Conservation (phyloP, 345 rosid genomes). For the Bruguiera sexangula region DNA sequence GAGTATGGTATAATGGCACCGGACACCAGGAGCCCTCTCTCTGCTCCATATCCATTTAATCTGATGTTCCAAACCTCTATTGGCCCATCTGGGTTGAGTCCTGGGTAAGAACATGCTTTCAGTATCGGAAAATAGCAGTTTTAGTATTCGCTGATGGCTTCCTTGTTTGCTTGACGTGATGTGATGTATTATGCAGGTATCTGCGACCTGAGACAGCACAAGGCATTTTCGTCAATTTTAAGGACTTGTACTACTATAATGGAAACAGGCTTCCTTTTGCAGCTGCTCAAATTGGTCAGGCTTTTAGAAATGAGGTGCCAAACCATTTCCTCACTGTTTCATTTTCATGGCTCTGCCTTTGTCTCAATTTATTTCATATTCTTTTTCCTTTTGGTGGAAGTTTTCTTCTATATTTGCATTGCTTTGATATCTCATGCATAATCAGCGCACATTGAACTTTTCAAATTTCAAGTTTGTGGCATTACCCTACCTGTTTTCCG, state of each 20-base stretch:
- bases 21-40: conserved; percentile 70
- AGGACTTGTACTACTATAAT: conserved; percentile 72
- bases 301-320: conserved; percentile 81
- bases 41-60: conserved; percentile 87
- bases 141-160: background rate
- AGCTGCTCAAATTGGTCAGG: conserved; percentile 89
- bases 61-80: conserved; percentile 96
- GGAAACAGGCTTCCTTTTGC: conserved; percentile 85
- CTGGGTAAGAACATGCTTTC: conserved; percentile 49
- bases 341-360: background rate
- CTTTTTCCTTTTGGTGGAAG: background rate
- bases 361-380: background rate
- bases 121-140: background rate
- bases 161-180: conserved; percentile 37
- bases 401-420: background rate
- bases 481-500: too few species aligned
- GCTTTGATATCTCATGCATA: too few species aligned
- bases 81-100: conserved; percentile 83
- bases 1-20: conserved; percentile 81
- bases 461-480: too few species aligned
- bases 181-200: conserved; percentile 43
- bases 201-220: conserved; percentile 94
- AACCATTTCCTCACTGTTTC: background rate
- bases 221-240: conserved; percentile 83
- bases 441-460: too few species aligned